Evolutionary conservation across 116 monocot species (phyloP), one percentile per base, ranked within the genome.

Genomic region (Trichopus zeylanicus): DNA sequence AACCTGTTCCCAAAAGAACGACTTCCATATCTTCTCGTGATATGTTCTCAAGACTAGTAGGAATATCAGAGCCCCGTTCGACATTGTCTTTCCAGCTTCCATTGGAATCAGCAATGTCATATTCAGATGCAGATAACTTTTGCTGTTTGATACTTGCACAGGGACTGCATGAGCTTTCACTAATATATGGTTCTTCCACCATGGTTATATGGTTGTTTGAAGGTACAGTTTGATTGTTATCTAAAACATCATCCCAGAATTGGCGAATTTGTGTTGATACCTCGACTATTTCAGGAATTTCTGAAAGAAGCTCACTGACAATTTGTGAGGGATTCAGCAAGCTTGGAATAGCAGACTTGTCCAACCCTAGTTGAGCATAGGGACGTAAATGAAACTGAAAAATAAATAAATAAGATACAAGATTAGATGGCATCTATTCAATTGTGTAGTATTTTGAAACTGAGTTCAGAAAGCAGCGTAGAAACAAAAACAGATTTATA

Each of bases 11-110:
- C 54, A 99, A 56, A 55, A 99, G 73, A 71, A 83, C 67, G 53
- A 99, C 64, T 67, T 99, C 98, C 98, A 99, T 88, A 55, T 99
- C 92, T 48, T 99, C 92, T 52, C 98, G 79, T 23, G 82, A 63
- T 69, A 85, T 65, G 33, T 83, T 75, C 51, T 92, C 71, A 72
- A 99, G 80, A 63, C 85, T 92, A 60, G 75, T 27, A 37, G 98
- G 98, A 26, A 81, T 55, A 67, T 90, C 72, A 63, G 38, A 58
- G 59, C 63, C 35, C 9, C 65, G 55, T 33, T 39, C 30, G 46
- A 52, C 48, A 20, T 61, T 20, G 27, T 63, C 25, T 48, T 60
- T 63, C 54, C 16, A 57, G 30, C 49, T 56, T 21, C 29, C 67
- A 61, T 55, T 62, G 32, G 46, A 12, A 35, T 10, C 55, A 58